These are phyloP conservation scores for Phaeolepiota aurea DNA, from an alignment of 768 basidiomycete genomes.

Conservation along the genomic window DNA sequence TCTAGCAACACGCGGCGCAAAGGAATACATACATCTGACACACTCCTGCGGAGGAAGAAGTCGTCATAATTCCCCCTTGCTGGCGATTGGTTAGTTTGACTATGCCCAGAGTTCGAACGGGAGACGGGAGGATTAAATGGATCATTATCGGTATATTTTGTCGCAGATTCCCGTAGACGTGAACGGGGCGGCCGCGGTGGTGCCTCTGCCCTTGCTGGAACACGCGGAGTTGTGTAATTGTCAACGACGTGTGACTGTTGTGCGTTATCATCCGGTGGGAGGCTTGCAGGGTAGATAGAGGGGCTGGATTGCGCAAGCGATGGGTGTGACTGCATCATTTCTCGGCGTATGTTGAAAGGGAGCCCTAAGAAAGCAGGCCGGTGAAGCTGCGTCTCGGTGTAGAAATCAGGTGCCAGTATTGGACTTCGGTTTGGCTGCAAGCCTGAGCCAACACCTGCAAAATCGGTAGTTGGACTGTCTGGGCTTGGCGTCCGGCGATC, in stretches of 20 bases:
- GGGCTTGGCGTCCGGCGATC: no score
- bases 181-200: slow-evolving; percentile 20
- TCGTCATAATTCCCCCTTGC: slow-evolving; percentile 12
- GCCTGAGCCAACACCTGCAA: neutral
- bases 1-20: slow-evolving; percentile 1
- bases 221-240: neutral
- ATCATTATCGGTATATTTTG: no score
- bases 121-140: slow-evolving; percentile 17
- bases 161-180: slow-evolving; percentile 11
- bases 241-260: neutral
- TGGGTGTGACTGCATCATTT: slow-evolving; percentile 5
- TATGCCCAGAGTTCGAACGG: no score
- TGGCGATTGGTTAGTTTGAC: slow-evolving; percentile 12
- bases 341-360: neutral
- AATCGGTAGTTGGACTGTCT: neutral
- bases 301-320: slow-evolving; percentile 37
- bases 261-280: slow-evolving; percentile 27
- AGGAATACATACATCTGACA: slow-evolving; percentile 26
- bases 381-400: slow-evolving; percentile 5
- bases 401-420: slow-evolving; percentile 14
- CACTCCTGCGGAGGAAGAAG: slow-evolving; percentile 21
- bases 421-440: slow-evolving; percentile 6
- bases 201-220: slow-evolving; percentile 3
- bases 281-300: slow-evolving; percentile 39
- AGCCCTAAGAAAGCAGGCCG: neutral